A percentile compares a stretch with the other conserved stretches of the same genome.
These are phyloP conservation scores for Kwoniella shandongensis DNA, from an alignment of 768 basidiomycete species.

Conservation along the genomic window DNA sequence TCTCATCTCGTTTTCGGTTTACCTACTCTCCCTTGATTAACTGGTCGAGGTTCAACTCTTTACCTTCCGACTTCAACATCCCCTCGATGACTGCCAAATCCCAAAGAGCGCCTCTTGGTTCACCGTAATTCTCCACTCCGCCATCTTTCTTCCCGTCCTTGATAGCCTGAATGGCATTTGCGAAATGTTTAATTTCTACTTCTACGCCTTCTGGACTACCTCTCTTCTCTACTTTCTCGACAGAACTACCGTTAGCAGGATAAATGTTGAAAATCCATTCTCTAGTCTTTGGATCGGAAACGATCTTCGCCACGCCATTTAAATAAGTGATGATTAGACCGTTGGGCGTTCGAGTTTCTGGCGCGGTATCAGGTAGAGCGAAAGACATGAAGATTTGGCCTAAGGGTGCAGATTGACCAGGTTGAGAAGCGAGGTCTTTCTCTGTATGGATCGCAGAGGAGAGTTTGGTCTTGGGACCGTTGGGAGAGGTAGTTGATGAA, in stretches of 20 bases:
- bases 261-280: constrained; percentile 27
- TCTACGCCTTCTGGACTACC: constrained; percentile 56
- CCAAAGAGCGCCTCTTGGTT: constrained; percentile 64
- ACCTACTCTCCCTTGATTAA: constrained; percentile 33
- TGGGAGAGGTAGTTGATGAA: constrained; percentile 19
- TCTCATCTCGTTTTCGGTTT: no score
- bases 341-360: constrained; percentile 12
- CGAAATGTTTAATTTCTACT: constrained; percentile 56
- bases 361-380: constrained; percentile 31
- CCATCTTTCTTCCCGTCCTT: constrained; percentile 57
- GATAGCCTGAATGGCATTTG: constrained; percentile 64
- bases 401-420: constrained; percentile 39
- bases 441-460: constrained; percentile 21
- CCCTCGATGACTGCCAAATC: constrained; percentile 82
- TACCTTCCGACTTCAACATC: constrained; percentile 66
- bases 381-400: constrained; percentile 45
- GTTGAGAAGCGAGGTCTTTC: constrained; percentile 15
- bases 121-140: constrained; percentile 59
- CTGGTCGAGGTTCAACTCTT: constrained; percentile 61
- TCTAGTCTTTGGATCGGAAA: constrained; percentile 1
- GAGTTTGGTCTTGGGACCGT: constrained; percentile 36
- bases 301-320: constrained; percentile 38
- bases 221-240: constrained; percentile 57
- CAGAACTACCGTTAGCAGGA: constrained; percentile 37
- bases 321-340: constrained; percentile 32